Evolutionary conservation across 768 basidiomycete species (phyloP), one percentile per base, ranked within the genome.

Genomic region (Russula abietina): DNA sequence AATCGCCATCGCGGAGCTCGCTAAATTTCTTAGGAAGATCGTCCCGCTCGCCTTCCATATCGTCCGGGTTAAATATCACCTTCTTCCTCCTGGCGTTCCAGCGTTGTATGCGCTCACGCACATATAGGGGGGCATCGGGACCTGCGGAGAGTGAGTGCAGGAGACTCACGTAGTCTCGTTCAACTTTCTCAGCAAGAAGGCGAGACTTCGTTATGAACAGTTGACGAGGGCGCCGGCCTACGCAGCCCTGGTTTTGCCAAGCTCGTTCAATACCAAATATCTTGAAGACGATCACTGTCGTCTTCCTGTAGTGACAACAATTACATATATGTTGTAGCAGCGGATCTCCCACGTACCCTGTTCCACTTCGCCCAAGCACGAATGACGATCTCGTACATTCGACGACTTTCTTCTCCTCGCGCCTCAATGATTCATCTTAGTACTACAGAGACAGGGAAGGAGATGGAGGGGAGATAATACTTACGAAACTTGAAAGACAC

Each of bases 271-370:
- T 81, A 1, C 81, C 79, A 2, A 89, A 76, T 80, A 90, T 89
- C 70, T 87, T 89, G 75, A 85, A 87, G 1, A 90, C 74, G 80
- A 90, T 88, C 0, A 87, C 85, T 0, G 88, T 89, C 0, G 86
- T 89, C 78, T 89, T 89, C 0, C 88, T 88, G 38, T 28, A 36
- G 66, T 5, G 26, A 14, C 1, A 10, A 24, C 6, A 22, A 24
- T 45, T 30, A 46, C 17, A 26, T n/a, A 38, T 16, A 19, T 19
- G 19, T 19, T 33, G 51, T n/a, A 39, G 2, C 41, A 43, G 19
- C 8, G 8, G 10, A 36, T 36, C 12, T 9, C 3, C 11, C 14
- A 59, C 77, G 16, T 67, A 87, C 88, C 88, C 88, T 0, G 88
- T 89, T 2, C 88, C 88, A 68, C 87, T 88, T 26, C 88, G 76